Evolutionary conservation across 345 rosid genomes (phyloP).

Genomic region (Populus alba): DNA sequence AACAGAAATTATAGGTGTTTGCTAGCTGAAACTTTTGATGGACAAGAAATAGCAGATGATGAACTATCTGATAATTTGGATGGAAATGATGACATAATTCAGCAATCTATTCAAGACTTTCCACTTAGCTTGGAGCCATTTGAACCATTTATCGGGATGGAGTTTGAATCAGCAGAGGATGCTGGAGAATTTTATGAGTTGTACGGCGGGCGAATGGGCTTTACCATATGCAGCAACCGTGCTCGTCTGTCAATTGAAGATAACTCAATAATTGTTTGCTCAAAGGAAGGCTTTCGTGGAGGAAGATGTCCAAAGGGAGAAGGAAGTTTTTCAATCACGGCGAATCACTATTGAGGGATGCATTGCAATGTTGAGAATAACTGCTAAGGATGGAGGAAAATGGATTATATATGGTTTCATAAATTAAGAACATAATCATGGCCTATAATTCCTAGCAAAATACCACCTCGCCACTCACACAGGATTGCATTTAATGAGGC

Average conservation of each 20-base stretch:
- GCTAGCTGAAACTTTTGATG: conserved; percentile 41
- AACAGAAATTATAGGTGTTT: conserved; percentile 29
- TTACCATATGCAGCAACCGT: conserved; percentile 42
- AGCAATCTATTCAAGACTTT: conserved; percentile 17
- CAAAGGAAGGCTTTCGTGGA: conserved; percentile 38
- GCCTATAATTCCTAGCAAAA: conserved; percentile 33
- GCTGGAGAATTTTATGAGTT: conserved; percentile 46
- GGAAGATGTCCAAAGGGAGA: conserved; percentile 23
- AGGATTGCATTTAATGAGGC: conserved; percentile 43
- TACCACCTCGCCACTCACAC: conserved; percentile 37
- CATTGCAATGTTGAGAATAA: conserved; percentile 42
- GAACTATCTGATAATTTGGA: conserved; percentile 36
- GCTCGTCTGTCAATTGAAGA: conserved; percentile 42
- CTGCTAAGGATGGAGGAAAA: conserved; percentile 37
- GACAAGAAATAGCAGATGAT: conserved; percentile 35
- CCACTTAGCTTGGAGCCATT: conserved; percentile 12
- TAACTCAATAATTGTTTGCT: conserved; percentile 43
- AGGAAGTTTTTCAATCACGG: conserved; percentile 17
- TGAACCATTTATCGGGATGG: conserved; percentile 37
- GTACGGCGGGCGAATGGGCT: conserved; percentile 38
- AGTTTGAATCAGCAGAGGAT: conserved; percentile 39
- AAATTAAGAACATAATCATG: conserved; percentile 46
- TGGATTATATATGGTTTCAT: conserved; percentile 34
- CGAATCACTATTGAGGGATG: conserved; percentile 42
- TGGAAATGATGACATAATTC: conserved; percentile 22